Conservation (phyloP, 768 basidiomycete genomes). For the Amanita jacksonii region DNA sequence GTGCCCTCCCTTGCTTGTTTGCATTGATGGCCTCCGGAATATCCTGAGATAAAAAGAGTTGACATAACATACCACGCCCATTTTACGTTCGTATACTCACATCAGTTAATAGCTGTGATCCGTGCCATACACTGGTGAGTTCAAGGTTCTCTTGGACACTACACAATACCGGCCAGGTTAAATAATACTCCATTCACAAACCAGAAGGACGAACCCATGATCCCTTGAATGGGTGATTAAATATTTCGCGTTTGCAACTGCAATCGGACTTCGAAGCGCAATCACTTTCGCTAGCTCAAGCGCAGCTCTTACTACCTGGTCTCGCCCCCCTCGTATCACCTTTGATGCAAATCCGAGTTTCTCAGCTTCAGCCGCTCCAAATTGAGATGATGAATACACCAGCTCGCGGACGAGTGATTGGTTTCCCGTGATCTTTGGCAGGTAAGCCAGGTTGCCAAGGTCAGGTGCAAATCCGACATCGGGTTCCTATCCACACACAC, state of each 20-base stretch:
- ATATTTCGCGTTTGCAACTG: slow-evolving; percentile 68
- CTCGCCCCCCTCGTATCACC: slow-evolving; percentile 54
- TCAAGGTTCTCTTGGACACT: slow-evolving; percentile 4
- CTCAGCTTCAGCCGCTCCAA: slow-evolving; percentile 58
- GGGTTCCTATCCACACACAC: slow-evolving; percentile 52
- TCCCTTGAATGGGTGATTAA: slow-evolving; percentile 72
- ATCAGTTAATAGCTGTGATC: slow-evolving; percentile 3
- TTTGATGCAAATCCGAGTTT: slow-evolving; percentile 66
- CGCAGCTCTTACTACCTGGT: slow-evolving; percentile 58
- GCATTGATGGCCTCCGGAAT: no score
- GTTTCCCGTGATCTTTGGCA: slow-evolving; percentile 74
- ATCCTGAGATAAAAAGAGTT: no score
- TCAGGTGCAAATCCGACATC: slow-evolving; percentile 85
- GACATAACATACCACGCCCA: no score
- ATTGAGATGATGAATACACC: slow-evolving; percentile 64
- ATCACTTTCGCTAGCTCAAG: slow-evolving; percentile 57
- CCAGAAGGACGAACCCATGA: slow-evolving; percentile 57
- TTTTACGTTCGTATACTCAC: no score
- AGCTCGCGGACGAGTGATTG: slow-evolving; percentile 65
- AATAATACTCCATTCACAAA: no score
- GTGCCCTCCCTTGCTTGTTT: no score
- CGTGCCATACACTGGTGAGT: slow-evolving; percentile 2
- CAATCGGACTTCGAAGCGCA: slow-evolving; percentile 71
- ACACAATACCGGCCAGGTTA: no score
- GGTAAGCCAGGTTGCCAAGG: slow-evolving; percentile 74